These are phyloP conservation scores for Cladosporium austrohemisphaericum DNA, from an alignment of 2,329 filamentous ascomycete genomes.

Conservation along the genomic window DNA sequence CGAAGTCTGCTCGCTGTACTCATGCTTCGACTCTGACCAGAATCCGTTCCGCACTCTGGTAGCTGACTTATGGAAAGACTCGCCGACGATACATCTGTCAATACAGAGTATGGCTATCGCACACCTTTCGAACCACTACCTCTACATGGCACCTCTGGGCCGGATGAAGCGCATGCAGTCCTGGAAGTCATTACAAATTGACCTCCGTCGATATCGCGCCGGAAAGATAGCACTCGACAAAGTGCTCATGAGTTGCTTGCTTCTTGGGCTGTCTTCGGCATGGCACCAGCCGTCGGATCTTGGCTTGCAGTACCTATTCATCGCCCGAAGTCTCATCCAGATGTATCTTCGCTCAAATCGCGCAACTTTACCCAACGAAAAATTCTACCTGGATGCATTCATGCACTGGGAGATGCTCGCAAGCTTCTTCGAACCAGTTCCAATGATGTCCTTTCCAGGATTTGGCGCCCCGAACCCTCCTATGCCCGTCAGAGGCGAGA, in stretches of 20 bases:
- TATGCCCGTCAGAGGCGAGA: slow-evolving; percentile 24
- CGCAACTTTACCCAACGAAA: slow-evolving; percentile 35
- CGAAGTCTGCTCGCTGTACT: slow-evolving; percentile 59
- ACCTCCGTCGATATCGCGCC: slow-evolving; percentile 43
- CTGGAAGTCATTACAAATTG: slow-evolving; percentile 49
- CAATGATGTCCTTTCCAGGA: slow-evolving; percentile 36
- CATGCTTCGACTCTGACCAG: slow-evolving; percentile 60
- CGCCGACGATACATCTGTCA: slow-evolving; percentile 56
- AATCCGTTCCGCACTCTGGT: slow-evolving; percentile 61
- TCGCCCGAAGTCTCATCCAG: slow-evolving; percentile 41
- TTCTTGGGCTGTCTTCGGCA: slow-evolving; percentile 57
- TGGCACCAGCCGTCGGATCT: slow-evolving; percentile 58
- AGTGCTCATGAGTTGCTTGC: slow-evolving; percentile 54
- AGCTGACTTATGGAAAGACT: slow-evolving; percentile 55
- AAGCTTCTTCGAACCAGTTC: slow-evolving; percentile 45
- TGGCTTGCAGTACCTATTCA: slow-evolving; percentile 52
- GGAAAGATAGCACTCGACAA: slow-evolving; percentile 44
- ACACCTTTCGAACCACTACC: slow-evolving; percentile 56
- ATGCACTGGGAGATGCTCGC: slow-evolving; percentile 60
- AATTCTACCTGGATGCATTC: slow-evolving; percentile 54
- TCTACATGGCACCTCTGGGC: slow-evolving; percentile 49
- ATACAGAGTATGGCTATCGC: slow-evolving; percentile 64
- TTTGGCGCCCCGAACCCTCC: slow-evolving; percentile 23
- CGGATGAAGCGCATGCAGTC: slow-evolving; percentile 52
- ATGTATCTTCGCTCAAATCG: slow-evolving; percentile 36